phyloP scores from a whole-genome alignment of 345 rosid genomes.

The Eucalyptus caleyi region DNA sequence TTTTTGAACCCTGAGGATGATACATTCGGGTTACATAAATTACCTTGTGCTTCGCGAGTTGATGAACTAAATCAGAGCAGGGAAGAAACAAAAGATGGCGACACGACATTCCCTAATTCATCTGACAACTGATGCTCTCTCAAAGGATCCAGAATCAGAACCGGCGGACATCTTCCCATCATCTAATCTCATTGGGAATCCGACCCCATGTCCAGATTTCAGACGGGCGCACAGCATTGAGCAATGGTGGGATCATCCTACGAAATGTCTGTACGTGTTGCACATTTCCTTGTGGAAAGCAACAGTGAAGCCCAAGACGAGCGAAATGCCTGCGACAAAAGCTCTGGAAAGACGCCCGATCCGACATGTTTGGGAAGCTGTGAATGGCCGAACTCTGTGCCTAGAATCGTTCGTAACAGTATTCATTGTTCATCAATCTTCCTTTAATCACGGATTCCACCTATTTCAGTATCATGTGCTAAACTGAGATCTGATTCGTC shows the following conservation, averaged over 20 bases:
- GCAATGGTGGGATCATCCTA: not conserved
- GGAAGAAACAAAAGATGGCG: constrained; percentile 45
- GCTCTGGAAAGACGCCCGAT: not conserved
- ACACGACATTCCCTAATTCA: constrained; percentile 49
- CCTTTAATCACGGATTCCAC: not conserved
- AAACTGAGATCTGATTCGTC: not conserved
- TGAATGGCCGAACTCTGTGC: not conserved
- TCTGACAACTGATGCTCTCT: constrained; percentile 35
- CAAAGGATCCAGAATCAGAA: constrained; percentile 24
- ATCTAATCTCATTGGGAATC: constrained; percentile 29
- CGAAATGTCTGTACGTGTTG: not conserved
- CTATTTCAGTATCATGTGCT: not conserved
- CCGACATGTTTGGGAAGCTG: not conserved
- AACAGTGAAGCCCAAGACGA: not conserved
- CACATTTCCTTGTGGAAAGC: not conserved
- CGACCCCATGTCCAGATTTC: not conserved
- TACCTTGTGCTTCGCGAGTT: not conserved
- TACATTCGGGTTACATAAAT: not conserved
- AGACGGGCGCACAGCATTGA: not conserved
- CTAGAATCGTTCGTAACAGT: not conserved
- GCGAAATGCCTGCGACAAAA: not conserved
- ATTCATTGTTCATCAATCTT: not conserved
- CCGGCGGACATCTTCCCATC: constrained; percentile 63
- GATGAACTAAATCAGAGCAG: constrained; percentile 49
- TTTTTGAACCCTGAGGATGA: not conserved